Evolutionary conservation across 192 early-diverging fungal species (phyloP).

Genomic region (Chytriomyces sp.): DNA sequence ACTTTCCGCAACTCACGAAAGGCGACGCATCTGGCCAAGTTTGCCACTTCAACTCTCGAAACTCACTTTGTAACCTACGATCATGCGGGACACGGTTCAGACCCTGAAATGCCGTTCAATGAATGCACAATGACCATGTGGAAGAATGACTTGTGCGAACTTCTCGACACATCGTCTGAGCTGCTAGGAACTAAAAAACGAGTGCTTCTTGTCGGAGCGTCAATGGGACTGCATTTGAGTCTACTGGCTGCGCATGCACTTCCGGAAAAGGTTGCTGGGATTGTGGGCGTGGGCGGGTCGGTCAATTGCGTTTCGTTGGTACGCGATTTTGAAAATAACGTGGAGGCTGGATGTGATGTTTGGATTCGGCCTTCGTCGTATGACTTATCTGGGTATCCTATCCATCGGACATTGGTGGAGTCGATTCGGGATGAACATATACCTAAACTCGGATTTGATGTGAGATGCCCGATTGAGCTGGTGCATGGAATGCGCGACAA

Average conservation of each 20-base stretch:
- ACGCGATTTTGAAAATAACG: not conserved
- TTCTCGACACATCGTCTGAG: not conserved
- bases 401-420: slow-evolving; percentile 3
- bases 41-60: not conserved
- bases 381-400: slow-evolving; percentile 1
- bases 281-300: slow-evolving; percentile 12
- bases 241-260: not conserved
- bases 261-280: not conserved
- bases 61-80: slow-evolving; percentile 15
- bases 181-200: not conserved
- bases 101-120: slow-evolving; percentile 7
- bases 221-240: slow-evolving; percentile 2
- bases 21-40: not conserved
- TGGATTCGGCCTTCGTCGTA: slow-evolving; percentile 12
- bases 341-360: not conserved
- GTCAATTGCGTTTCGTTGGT: not conserved
- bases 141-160: slow-evolving; percentile 3
- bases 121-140: slow-evolving; percentile 20
- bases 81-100: slow-evolving; percentile 15
- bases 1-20: slow-evolving; percentile 13
- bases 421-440: not conserved
- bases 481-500: slow-evolving; percentile 16
- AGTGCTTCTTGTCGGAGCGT: not conserved
- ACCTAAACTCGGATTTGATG: not conserved
- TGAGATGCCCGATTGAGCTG: not conserved